Evolutionary conservation across 2,329 filamentous ascomycete species (phyloP).

Genomic region (Cladorrhinum sp.): DNA sequence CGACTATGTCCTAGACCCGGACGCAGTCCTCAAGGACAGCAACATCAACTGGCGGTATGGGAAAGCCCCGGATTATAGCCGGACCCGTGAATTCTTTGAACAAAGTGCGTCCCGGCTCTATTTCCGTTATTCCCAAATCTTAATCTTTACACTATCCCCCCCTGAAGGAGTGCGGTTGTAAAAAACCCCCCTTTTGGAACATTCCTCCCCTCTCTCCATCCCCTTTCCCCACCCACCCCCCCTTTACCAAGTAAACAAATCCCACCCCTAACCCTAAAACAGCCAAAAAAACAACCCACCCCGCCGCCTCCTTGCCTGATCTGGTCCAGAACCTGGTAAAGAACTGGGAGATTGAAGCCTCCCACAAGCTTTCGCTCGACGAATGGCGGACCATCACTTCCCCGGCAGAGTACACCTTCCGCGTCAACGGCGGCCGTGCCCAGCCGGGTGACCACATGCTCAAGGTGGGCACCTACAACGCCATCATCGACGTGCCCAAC

Average conservation of each 20-base stretch:
- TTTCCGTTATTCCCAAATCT: no score
- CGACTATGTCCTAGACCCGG: slow-evolving; percentile 57
- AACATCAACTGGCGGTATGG: slow-evolving; percentile 59
- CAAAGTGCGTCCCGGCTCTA: slow-evolving; percentile 46
- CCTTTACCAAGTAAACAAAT: no score
- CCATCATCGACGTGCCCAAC: slow-evolving; percentile 57
- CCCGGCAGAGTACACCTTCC: slow-evolving; percentile 56
- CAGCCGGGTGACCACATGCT: slow-evolving; percentile 63
- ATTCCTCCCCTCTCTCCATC: neutral
- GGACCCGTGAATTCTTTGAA: slow-evolving; percentile 57
- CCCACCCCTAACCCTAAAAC: no score
- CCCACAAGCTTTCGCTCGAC: slow-evolving; percentile 58
- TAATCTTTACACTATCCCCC: no score
- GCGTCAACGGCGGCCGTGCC: slow-evolving; percentile 59
- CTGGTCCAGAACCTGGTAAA: slow-evolving; percentile 69
- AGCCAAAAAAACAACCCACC: slow-evolving; percentile 59
- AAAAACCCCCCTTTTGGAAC: no score
- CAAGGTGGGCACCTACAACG: slow-evolving; percentile 66
- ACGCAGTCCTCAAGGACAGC: slow-evolving; percentile 54
- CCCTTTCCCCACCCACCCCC: no score
- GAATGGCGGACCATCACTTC: slow-evolving; percentile 65
- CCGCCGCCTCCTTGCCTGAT: slow-evolving; percentile 52
- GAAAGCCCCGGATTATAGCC: slow-evolving; percentile 59
- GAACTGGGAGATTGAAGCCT: slow-evolving; percentile 71
- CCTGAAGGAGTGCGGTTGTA: no score